These are phyloP conservation scores for Podospora pseudopauciseta DNA, from an alignment of 495 filamentous ascomycete genomes.

Conservation along the genomic window DNA sequence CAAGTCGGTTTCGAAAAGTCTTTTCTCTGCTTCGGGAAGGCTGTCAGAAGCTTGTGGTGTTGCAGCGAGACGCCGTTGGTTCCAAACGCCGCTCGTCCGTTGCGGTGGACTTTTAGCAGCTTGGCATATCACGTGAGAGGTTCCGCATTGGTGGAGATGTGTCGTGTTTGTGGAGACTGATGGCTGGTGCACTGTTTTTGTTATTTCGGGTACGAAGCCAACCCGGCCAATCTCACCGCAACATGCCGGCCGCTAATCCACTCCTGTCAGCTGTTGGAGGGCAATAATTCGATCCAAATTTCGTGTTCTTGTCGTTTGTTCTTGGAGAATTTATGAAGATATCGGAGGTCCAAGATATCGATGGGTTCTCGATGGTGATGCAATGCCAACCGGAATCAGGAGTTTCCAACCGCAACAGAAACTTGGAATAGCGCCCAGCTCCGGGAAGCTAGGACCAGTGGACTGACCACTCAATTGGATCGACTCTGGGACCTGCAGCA, in stretches of 20 bases:
- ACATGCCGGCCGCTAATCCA: not conserved
- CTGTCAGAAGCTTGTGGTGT: not conserved
- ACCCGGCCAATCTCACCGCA: not conserved
- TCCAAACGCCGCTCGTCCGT: not conserved
- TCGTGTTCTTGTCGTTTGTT: not conserved
- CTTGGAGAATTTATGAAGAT: not conserved
- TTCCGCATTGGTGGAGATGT: not conserved
- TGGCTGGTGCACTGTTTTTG: not conserved
- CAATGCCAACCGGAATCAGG: not conserved
- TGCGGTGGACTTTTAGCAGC: not conserved
- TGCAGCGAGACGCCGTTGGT: not conserved
- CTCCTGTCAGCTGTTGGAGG: not conserved
- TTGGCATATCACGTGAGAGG: not conserved
- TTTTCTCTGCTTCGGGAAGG: not conserved
- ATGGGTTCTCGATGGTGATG: conserved; percentile 1
- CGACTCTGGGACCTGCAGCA: not conserved
- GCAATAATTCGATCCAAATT: conserved; percentile 1
- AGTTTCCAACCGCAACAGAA: not conserved
- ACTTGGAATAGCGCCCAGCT: conserved; percentile 4
- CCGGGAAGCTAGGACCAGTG: not conserved
- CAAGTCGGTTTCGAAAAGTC: not conserved
- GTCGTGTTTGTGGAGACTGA: not conserved
- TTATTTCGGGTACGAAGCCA: conserved; percentile 2
- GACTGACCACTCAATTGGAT: not conserved
- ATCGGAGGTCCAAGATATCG: not conserved